Evolutionary conservation across 1,284 basidiomycete species (phyloP).

Genomic region (Moesziomyces sp.): DNA sequence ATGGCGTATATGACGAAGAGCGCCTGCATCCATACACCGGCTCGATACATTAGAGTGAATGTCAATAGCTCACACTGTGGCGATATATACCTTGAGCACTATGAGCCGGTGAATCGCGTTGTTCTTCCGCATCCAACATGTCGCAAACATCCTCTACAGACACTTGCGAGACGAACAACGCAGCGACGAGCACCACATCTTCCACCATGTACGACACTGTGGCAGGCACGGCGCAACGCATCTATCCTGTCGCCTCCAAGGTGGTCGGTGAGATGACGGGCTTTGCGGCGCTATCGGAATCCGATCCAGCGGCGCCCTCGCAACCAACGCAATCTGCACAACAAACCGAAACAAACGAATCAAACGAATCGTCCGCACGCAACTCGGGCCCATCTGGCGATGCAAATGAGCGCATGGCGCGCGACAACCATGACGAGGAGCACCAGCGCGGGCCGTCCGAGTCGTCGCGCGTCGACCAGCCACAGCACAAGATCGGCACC

Average conservation of each 20-base stretch:
- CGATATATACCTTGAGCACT: too few species aligned
- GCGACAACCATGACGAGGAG: constrained; percentile 7
- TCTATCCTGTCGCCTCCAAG: not conserved
- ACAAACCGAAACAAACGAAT: too few species aligned
- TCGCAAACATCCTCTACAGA: not conserved
- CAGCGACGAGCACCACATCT: constrained; percentile 1
- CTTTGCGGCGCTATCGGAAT: constrained; percentile 22
- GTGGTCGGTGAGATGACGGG: constrained; percentile 19
- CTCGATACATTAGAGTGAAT: too few species aligned
- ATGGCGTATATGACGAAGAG: too few species aligned
- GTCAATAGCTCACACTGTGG: too few species aligned
- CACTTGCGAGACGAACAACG: not conserved
- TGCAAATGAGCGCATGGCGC: not conserved
- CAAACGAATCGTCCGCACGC: too few species aligned
- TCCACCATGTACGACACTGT: constrained; percentile 1
- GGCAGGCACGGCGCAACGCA: constrained; percentile 1
- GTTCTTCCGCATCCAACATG: not conserved
- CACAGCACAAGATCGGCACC: constrained; percentile 29
- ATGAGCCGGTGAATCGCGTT: too few species aligned
- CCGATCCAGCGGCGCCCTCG: not conserved
- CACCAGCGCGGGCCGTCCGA: constrained; percentile 14
- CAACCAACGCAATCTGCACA: not conserved
- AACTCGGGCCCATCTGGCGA: too few species aligned
- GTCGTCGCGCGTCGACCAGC: constrained; percentile 10
- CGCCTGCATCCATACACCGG: too few species aligned